Evolutionary conservation across 345 rosid species (phyloP).

Genomic region (Citrus unshiu): DNA sequence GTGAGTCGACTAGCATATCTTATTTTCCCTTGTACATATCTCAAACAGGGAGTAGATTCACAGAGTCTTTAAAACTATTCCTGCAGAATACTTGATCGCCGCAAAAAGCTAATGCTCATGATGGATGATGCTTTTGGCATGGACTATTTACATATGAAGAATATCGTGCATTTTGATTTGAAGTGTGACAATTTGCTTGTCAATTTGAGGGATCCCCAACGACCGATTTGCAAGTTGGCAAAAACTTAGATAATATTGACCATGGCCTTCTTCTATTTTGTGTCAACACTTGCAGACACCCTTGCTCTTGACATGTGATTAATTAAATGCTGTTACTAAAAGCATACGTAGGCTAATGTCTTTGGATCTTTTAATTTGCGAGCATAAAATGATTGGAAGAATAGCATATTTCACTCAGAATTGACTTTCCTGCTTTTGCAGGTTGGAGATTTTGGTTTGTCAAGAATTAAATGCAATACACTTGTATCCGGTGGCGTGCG

Average conservation of each 20-base stretch:
- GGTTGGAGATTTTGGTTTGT: conserved; percentile 95
- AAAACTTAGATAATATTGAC: neutral
- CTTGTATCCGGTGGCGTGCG: conserved; percentile 89
- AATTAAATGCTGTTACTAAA: neutral
- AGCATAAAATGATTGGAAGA: neutral
- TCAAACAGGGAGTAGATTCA: neutral
- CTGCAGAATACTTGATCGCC: conserved; percentile 71
- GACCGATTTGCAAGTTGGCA: conserved; percentile 85
- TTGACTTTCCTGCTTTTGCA: conserved; percentile 19
- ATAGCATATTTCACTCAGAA: neutral
- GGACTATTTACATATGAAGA: conserved; percentile 86
- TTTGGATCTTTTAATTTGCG: neutral
- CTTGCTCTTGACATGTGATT: neutral
- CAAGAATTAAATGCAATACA: conserved; percentile 85
- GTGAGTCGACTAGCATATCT: too few species aligned
- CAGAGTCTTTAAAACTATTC: neutral
- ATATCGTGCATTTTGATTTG: conserved; percentile 90
- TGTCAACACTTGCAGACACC: neutral
- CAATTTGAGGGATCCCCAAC: conserved; percentile 80
- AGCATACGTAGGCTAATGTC: neutral
- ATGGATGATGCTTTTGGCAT: conserved; percentile 94
- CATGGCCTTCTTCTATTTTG: neutral
- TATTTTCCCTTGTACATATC: neutral
- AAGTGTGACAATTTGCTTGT: conserved; percentile 90
- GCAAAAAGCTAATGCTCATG: conserved; percentile 66